These are phyloP conservation scores for Fusarium setosum DNA, from an alignment of 2,329 filamentous ascomycete genomes.

Conservation along the genomic window DNA sequence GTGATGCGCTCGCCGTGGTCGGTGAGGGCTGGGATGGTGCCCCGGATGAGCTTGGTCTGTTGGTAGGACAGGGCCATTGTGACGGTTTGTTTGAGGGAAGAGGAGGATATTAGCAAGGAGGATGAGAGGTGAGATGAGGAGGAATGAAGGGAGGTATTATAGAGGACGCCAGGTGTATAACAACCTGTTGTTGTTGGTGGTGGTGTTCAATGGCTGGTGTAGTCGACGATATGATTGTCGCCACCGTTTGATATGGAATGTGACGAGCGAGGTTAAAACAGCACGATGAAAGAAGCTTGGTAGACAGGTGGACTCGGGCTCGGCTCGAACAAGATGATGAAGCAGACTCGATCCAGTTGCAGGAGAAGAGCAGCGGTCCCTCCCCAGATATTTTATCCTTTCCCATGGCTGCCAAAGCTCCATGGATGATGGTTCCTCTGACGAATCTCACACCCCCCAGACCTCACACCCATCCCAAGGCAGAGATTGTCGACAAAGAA, in stretches of 20 bases:
- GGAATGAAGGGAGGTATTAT: neutral
- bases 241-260: neutral
- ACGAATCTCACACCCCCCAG: constrained; percentile 27
- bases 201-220: neutral
- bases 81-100: no score
- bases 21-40: constrained; percentile 76
- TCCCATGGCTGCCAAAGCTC: constrained; percentile 15
- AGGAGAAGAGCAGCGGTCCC: constrained; percentile 3
- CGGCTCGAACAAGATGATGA: neutral
- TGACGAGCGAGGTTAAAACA: neutral
- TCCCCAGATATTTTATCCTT: constrained; percentile 41
- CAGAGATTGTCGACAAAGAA: constrained; percentile 29
- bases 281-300: neutral
- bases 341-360: constrained; percentile 6
- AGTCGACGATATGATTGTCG: neutral
- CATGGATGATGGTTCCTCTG: neutral
- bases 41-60: constrained; percentile 74
- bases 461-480: constrained; percentile 15
- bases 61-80: constrained; percentile 58
- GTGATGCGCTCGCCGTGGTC: constrained; percentile 77
- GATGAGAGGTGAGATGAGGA: neutral
- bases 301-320: no score
- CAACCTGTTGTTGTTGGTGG: neutral
- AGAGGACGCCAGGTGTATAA: no score
- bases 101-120: no score